Evolutionary conservation across 2,329 filamentous ascomycete genomes (phyloP), one percentile per base, ranked within the genome.

Genomic region (Colletotrichum lindemuthianum): DNA sequence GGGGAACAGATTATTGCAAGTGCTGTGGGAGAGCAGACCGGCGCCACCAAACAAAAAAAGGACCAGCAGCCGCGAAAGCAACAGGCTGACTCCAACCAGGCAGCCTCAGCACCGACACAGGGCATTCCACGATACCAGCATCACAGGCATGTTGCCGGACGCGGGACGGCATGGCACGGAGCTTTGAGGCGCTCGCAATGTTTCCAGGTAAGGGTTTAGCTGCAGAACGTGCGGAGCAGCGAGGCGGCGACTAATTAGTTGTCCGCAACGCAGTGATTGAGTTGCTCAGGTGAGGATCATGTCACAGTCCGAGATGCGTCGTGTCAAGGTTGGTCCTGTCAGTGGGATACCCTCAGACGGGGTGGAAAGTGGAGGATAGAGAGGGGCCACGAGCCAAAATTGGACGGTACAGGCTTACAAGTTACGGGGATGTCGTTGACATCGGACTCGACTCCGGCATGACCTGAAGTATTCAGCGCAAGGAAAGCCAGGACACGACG

Each of bases 391-490:
- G 24, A 24, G 24, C 24, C 24, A 24, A 4, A 24, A 24, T 24
- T 24, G 24, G 24, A 24, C 24, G 24, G 24, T 24, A 24, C 24
- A 24, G 24, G 24, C 24, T 24, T 24, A 24, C 5, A 24, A 24
- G 24, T 24, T 53, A 63, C 56, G 55, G 45, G 51, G 53, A 50
- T 57, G 59, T 33, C 50, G 43, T 50, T 52, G 65, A 48, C 59
- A 64, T 75, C 75, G 75, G 75, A 65, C 58, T 52, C 6, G 40
- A 57, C 63, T 65, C 63, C 63, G 58, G 45, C 66, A 74, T 73
- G 54, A 55, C 55, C 54, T 48, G 50, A 67, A 66, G 33, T 48
- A 49, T 40, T 52, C 50, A 65, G 64, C 40, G 37, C 49, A 63
- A 44, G 45, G 41, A 24, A 49, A 39, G 41, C 55, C 24, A 43